A percentile compares a stretch with the other conserved stretches of the same genome.
These are phyloP conservation scores for Striga hermonthica DNA, from an alignment of 305 asterid genomes.

Conservation along the genomic window DNA sequence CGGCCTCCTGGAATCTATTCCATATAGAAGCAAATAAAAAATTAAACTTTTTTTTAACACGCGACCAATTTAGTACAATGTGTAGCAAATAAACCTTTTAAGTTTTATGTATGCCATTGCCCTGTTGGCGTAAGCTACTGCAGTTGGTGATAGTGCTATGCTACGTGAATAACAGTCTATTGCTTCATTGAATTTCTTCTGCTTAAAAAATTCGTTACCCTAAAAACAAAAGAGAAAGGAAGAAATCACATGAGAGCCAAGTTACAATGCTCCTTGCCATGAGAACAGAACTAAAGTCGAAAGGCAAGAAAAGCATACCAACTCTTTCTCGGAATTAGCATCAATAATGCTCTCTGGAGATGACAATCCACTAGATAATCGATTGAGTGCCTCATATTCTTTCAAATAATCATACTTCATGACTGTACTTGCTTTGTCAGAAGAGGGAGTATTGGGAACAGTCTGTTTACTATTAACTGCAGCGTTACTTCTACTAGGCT, in stretches of 20 bases:
- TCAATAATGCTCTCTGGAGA: conserved; percentile 57
- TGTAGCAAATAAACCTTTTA: conserved; percentile 51
- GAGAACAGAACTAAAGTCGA: conserved; percentile 10
- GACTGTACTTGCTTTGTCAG: conserved; percentile 33
- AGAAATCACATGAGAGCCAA: conserved; percentile 28
- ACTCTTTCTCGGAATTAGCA: conserved; percentile 92
- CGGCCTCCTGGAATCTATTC: conserved; percentile 82
- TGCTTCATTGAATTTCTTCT: conserved; percentile 84
- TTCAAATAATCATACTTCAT: conserved; percentile 47
- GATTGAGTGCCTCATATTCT: conserved; percentile 57
- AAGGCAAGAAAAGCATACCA: conserved; percentile 45
- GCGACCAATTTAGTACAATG: conserved; percentile 1
- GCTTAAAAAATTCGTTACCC: conserved; percentile 89
- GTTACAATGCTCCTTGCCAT: conserved; percentile 14
- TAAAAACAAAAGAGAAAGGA: conserved; percentile 32
- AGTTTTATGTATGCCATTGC: conserved; percentile 91
- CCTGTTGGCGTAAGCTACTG: conserved; percentile 87
- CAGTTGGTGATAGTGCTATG: conserved; percentile 91
- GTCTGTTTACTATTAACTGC: conserved; percentile 38
- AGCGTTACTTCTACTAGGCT: conserved; percentile 38
- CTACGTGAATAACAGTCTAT: conserved; percentile 94
- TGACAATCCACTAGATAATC: conserved; percentile 45
- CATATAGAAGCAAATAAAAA: conserved; percentile 16
- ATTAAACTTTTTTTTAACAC: background rate
- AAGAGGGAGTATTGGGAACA: conserved; percentile 32